These are phyloP conservation scores for Hypoxylon trugodes DNA, from an alignment of 495 filamentous ascomycete species.

Conservation along the genomic window DNA sequence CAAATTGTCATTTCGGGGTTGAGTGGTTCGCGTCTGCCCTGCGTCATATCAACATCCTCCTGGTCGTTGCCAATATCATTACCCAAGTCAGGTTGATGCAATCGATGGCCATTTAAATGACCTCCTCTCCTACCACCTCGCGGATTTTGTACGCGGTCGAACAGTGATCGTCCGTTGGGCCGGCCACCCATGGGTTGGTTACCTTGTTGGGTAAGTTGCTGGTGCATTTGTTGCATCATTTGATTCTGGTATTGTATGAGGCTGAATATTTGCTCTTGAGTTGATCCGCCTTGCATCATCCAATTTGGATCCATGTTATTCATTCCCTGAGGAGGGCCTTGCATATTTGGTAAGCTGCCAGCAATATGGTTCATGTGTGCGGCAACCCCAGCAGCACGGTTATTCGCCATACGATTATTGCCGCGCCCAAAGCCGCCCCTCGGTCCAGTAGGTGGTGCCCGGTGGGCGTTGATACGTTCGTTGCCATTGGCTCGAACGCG, in stretches of 20 bases:
- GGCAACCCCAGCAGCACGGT: slow-evolving; percentile 53
- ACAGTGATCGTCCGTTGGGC: slow-evolving; percentile 70
- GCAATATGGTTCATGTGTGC: slow-evolving; percentile 49
- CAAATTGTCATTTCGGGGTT: slow-evolving; percentile 73
- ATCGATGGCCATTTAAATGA: slow-evolving; percentile 45
- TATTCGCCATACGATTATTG: slow-evolving; percentile 59
- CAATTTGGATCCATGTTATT: slow-evolving; percentile 53
- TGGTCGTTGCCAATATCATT: slow-evolving; percentile 43
- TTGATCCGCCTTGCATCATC: slow-evolving; percentile 57
- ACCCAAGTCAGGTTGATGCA: slow-evolving; percentile 35
- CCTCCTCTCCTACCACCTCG: slow-evolving; percentile 50
- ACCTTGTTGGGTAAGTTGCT: slow-evolving; percentile 70
- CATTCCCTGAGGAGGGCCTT: slow-evolving; percentile 48
- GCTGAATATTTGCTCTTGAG: slow-evolving; percentile 77
- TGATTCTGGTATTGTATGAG: slow-evolving; percentile 91
- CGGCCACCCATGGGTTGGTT: slow-evolving; percentile 43
- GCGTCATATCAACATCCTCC: slow-evolving; percentile 63
- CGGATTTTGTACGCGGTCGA: slow-evolving; percentile 73
- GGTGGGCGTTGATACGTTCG: slow-evolving; percentile 80
- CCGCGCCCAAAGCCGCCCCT: slow-evolving; percentile 61
- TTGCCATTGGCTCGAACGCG: slow-evolving; percentile 78
- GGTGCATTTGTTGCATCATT: slow-evolving; percentile 74
- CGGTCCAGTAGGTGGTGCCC: slow-evolving; percentile 77
- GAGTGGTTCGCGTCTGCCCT: slow-evolving; percentile 53
- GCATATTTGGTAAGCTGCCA: slow-evolving; percentile 41